A percentile compares a stretch with the other conserved stretches of the same genome.
phyloP scores from a whole-genome alignment of 805 yeast genomes.

The Starmerella scarabaei region DNA sequence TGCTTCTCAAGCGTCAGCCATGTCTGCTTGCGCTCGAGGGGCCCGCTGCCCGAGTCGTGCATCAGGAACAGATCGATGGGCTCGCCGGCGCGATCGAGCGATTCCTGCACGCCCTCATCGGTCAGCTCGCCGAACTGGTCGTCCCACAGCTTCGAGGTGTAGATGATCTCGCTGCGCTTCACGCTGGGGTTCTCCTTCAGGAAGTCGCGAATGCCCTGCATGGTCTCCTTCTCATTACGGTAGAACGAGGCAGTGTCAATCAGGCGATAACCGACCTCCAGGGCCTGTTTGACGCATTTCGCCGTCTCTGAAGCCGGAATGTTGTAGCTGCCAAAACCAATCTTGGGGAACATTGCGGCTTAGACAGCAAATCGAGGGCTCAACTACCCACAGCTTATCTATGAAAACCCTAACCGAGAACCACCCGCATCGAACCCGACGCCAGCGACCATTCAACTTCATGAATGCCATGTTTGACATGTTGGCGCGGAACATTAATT shows the following conservation, averaged over 20 bases:
- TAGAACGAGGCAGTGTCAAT: conserved; percentile 62
- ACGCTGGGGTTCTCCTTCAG: conserved; percentile 36
- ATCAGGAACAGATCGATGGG: conserved; percentile 63
- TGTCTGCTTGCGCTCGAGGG: conserved; percentile 32
- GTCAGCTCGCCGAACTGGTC: conserved; percentile 46
- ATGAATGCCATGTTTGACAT: not conserved
- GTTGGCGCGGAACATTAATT: too few species aligned
- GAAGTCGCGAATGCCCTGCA: conserved; percentile 45
- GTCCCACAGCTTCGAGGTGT: conserved; percentile 68
- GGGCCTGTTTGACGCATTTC: conserved; percentile 41
- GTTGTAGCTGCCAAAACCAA: conserved; percentile 24
- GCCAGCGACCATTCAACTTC: not conserved
- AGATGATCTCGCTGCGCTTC: conserved; percentile 37
- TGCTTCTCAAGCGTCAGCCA: conserved; percentile 47
- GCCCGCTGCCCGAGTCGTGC: conserved; percentile 27
- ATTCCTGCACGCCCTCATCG: conserved; percentile 42
- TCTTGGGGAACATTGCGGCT: conserved; percentile 13
- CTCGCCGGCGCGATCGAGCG: conserved; percentile 41
- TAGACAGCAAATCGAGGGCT: conserved; percentile 3
- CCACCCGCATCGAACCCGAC: not conserved
- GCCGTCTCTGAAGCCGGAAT: conserved; percentile 18
- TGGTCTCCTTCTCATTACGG: conserved; percentile 49
- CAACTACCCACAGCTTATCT: too few species aligned
- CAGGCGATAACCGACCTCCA: conserved; percentile 55
- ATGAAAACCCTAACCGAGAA: not conserved